Evolutionary conservation across 2,329 filamentous ascomycete genomes (phyloP).

Genomic region (Diaporthe vaccinii): DNA sequence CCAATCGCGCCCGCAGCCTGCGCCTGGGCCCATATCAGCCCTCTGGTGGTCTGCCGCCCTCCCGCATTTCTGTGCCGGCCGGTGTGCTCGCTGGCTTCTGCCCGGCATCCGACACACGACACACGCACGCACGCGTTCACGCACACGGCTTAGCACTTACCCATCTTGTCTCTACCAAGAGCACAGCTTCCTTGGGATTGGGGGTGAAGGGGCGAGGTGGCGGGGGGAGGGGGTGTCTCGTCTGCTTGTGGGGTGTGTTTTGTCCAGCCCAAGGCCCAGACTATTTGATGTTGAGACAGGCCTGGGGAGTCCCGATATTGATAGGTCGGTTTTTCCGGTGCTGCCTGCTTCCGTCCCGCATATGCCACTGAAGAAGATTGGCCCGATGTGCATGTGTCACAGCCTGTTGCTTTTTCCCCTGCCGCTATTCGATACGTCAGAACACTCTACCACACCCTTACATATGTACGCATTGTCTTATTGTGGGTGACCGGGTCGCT

Average conservation of each 20-base stretch:
- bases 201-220: not conserved
- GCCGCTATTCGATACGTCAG: slow-evolving; percentile 22
- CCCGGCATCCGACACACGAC: slow-evolving; percentile 20
- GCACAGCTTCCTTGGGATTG: not conserved
- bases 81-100: slow-evolving; percentile 1
- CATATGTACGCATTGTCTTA: slow-evolving; percentile 24
- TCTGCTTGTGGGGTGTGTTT: not conserved
- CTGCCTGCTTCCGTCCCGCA: slow-evolving; percentile 29
- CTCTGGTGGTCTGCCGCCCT: not conserved
- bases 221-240: not conserved
- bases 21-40: slow-evolving; percentile 3
- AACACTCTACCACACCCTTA: slow-evolving; percentile 12
- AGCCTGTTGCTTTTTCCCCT: slow-evolving; percentile 22
- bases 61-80: slow-evolving; percentile 23
- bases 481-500: slow-evolving; percentile 6
- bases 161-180: not conserved
- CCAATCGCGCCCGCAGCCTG: slow-evolving; percentile 10
- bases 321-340: slow-evolving; percentile 30
- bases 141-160: slow-evolving; percentile 10
- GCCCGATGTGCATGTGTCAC: slow-evolving; percentile 30
- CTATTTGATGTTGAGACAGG: slow-evolving; percentile 26
- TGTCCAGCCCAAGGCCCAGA: not conserved
- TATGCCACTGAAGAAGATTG: slow-evolving; percentile 31
- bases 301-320: slow-evolving; percentile 21
- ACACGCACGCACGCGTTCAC: not conserved